A percentile compares a stretch with the other conserved stretches of the same genome.
Conservation (phyloP, 148 eudicot genomes). For the Rhododendron vialii region DNA sequence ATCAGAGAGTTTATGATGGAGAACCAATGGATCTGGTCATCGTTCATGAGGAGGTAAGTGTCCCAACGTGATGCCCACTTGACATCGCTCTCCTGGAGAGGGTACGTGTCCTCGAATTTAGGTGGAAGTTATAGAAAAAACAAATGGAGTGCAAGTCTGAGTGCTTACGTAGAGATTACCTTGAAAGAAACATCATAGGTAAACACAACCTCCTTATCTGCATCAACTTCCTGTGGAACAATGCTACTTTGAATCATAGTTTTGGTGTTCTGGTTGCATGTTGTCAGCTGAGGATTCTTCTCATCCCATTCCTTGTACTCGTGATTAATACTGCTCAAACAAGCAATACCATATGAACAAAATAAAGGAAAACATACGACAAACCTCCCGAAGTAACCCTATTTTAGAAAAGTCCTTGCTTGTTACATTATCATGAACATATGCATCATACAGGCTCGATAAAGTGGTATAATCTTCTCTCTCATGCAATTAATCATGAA, state of each 20-base stretch:
- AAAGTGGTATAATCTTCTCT: neutral
- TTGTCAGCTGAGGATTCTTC: constrained; percentile 49
- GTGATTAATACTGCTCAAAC: constrained; percentile 39
- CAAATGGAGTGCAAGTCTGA: neutral
- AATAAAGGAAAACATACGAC: neutral
- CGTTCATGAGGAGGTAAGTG: constrained; percentile 45
- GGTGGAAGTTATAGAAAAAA: neutral
- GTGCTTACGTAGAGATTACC: constrained; percentile 21
- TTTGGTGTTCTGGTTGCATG: constrained; percentile 53
- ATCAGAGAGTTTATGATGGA: constrained; percentile 43
- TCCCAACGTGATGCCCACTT: constrained; percentile 58
- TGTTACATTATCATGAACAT: neutral
- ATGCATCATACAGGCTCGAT: neutral
- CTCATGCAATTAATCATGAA: neutral
- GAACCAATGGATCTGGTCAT: constrained; percentile 49
- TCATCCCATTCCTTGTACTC: constrained; percentile 58
- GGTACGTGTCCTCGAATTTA: neutral
- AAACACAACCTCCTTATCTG: constrained; percentile 41
- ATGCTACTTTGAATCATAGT: constrained; percentile 33
- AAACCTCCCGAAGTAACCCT: constrained; percentile 8
- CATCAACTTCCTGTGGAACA: constrained; percentile 56
- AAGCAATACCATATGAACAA: neutral
- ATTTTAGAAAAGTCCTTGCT: neutral
- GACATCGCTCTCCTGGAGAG: constrained; percentile 39
- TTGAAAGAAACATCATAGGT: constrained; percentile 54